These are phyloP conservation scores for Tubosaeta sp. DNA, from an alignment of 768 basidiomycete species.

Conservation along the genomic window DNA sequence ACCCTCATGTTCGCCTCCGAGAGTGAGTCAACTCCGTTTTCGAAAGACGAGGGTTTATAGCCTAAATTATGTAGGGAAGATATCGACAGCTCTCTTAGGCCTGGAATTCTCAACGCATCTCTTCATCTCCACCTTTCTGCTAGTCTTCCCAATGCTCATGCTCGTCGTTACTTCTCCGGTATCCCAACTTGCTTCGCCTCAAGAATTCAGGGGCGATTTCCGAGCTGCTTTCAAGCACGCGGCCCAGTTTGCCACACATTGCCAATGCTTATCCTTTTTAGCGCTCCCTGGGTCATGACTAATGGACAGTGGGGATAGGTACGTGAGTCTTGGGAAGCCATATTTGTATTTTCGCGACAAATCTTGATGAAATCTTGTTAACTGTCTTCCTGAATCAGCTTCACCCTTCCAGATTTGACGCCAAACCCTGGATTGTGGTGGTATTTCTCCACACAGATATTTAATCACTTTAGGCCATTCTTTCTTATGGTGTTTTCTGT, in stretches of 20 bases:
- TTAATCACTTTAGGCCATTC: constrained; percentile 94
- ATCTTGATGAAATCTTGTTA: too few relatives aligned
- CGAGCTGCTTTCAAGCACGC: constrained; percentile 25
- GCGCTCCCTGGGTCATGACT: constrained; percentile 48
- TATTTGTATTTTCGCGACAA: constrained; percentile 54
- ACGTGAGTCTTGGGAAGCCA: constrained; percentile 78
- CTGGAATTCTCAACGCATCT: constrained; percentile 71
- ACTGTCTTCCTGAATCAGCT: too few relatives aligned
- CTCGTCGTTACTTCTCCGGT: constrained; percentile 57
- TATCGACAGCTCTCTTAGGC: constrained; percentile 53
- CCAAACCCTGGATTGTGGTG: constrained; percentile 96
- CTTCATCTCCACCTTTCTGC: constrained; percentile 64
- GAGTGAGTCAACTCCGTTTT: constrained; percentile 39
- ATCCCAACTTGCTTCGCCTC: constrained; percentile 68
- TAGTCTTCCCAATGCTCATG: constrained; percentile 63
- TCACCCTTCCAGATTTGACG: constrained; percentile 83
- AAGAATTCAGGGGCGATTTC: constrained; percentile 20
- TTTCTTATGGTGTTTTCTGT: constrained; percentile 95
- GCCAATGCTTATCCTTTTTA: constrained; percentile 39
- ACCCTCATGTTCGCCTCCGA: constrained; percentile 66
- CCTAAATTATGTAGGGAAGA: constrained; percentile 45
- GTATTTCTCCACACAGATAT: constrained; percentile 99
- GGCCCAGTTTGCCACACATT: constrained; percentile 51
- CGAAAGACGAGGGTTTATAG: background rate
- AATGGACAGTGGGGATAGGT: constrained; percentile 68